Evolutionary conservation across 208 protist genomes (phyloP).

Genomic region (Acanthamoeba royreba): DNA sequence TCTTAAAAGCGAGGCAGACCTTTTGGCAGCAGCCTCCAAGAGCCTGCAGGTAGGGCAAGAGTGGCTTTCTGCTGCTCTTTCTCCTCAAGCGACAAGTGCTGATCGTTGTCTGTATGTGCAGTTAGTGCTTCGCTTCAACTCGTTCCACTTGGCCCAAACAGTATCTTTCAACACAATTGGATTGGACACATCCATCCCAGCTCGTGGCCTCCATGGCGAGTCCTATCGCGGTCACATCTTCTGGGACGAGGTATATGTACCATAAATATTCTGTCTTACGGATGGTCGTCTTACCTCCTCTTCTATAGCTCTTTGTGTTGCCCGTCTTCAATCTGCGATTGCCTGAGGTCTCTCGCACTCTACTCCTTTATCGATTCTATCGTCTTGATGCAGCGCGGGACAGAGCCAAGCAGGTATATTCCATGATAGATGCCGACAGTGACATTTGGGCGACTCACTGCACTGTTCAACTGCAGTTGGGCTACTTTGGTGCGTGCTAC

Average conservation of each 20-base stretch:
- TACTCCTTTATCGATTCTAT: conserved; percentile 51
- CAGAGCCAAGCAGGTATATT: background rate
- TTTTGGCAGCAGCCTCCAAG: background rate
- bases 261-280: no score
- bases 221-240: conserved; percentile 60
- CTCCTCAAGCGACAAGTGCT: background rate
- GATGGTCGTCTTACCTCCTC: no score
- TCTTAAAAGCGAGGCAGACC: background rate
- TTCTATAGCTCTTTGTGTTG: background rate
- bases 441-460: background rate
- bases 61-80: background rate
- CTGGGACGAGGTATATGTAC: conserved; percentile 63
- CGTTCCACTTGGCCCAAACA: conserved; percentile 46
- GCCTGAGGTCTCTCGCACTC: conserved; percentile 30
- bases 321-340: background rate
- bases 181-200: conserved; percentile 38
- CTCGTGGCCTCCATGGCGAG: conserved; percentile 57
- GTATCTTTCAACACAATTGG: conserved; percentile 16
- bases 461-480: background rate
- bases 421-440: background rate
- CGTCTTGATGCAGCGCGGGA: conserved; percentile 46
- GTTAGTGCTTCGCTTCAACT: conserved; percentile 38
- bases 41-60: background rate
- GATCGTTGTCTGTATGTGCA: background rate
- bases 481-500: conserved; percentile 49